These are phyloP conservation scores for Aspergillus sp. DNA, from an alignment of 2,329 filamentous ascomycete species.

Conservation along the genomic window DNA sequence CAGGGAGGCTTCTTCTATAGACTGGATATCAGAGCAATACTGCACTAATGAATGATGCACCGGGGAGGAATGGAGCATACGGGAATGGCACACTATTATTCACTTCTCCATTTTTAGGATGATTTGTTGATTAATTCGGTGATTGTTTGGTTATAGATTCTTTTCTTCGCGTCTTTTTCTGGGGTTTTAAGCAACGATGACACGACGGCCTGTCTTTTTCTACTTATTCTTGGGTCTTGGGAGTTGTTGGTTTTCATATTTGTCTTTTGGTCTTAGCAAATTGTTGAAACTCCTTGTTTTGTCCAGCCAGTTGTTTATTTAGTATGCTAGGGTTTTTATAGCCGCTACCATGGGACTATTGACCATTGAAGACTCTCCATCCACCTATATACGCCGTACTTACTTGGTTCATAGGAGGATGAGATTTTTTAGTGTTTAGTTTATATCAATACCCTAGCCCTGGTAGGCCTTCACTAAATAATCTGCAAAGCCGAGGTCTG, in stretches of 20 bases:
- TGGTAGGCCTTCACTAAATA: too few species aligned
- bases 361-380: not conserved
- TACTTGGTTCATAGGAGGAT: too few species aligned
- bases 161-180: conserved; percentile 2
- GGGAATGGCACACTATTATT: conserved; percentile 6
- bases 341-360: not conserved
- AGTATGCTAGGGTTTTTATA: not conserved
- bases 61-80: conserved; percentile 12
- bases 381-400: too few species aligned
- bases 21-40: conserved; percentile 11
- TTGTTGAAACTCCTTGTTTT: not conserved
- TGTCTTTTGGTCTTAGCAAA: not conserved
- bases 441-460: too few species aligned
- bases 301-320: not conserved
- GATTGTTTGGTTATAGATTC: conserved; percentile 1
- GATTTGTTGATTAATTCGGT: too few species aligned
- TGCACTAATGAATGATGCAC: not conserved
- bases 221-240: not conserved
- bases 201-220: too few species aligned
- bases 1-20: conserved; percentile 14
- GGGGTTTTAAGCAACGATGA: too few species aligned
- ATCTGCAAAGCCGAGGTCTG: too few species aligned
- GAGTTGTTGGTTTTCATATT: not conserved
- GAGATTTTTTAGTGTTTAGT: too few species aligned
- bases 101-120: not conserved